These are phyloP conservation scores for Sporothrix protearum DNA, from an alignment of 2,329 filamentous ascomycete species.

Conservation along the genomic window DNA sequence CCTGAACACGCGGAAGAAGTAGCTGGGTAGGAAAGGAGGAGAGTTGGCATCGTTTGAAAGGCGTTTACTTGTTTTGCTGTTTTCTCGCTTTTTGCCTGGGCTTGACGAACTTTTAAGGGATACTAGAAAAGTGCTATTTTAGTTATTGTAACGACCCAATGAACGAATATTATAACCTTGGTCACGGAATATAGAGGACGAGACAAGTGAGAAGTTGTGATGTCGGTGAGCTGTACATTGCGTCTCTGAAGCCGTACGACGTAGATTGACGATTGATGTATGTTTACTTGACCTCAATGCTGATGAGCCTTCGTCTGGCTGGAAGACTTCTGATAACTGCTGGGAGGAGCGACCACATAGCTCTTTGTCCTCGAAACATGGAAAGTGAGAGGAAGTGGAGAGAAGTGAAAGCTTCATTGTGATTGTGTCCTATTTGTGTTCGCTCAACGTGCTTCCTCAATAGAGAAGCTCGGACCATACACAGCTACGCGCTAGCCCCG, in stretches of 20 bases:
- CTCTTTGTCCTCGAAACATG: neutral
- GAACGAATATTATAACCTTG: slow-evolving; percentile 5
- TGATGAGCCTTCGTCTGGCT: neutral
- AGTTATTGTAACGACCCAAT: slow-evolving; percentile 13
- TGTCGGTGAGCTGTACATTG: neutral
- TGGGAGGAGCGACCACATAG: neutral
- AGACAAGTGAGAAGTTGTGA: neutral
- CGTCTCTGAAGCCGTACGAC: neutral
- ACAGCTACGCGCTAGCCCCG: neutral
- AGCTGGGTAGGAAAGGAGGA: neutral
- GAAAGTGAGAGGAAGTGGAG: neutral
- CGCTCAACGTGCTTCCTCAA: neutral
- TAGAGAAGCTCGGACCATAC: slow-evolving; percentile 7
- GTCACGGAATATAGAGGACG: neutral
- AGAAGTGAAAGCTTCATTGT: neutral
- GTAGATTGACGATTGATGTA: neutral
- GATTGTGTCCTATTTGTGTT: neutral
- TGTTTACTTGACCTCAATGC: neutral
- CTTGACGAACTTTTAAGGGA: neutral
- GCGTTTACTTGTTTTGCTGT: slow-evolving; percentile 1
- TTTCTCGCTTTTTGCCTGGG: neutral
- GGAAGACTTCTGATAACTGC: neutral
- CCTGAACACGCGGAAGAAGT: slow-evolving; percentile 38
- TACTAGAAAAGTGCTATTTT: slow-evolving; percentile 15
- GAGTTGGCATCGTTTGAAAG: neutral